Base-by-base conservation (phyloP, 2,329 filamentous ascomycete species). In the Ophiostoma angusticollis region DNA sequence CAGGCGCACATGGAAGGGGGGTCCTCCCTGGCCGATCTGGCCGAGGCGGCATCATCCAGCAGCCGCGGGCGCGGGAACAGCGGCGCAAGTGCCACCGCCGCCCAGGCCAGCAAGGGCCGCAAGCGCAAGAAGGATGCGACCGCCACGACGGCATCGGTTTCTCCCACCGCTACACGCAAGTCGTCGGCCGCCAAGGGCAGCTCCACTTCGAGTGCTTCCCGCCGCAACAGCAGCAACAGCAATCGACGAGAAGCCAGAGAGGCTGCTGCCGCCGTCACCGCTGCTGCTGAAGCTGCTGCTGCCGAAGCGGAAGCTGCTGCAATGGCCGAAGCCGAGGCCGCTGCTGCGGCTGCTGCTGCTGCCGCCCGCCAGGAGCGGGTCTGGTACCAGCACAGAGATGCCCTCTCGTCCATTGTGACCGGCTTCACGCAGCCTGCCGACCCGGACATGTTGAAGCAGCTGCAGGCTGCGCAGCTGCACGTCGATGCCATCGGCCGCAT, bases 331-430 rank as follows among this genome's bases (percentile, higher is more conserved):
- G 31, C 31, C 5, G n/a, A 36, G 34, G 22, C 32, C 4, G 4
- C 14, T 17, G 21, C 21, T 17, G 14, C 12, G 19, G 37, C 40
- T 12, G 33, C 32, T 7, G 22, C 25, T n/a, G 34, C 39, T 8
- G 14, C 27, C 27, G 28, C 25, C 25, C 55, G 59, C 49, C 54
- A 57, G 49, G 64, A 66, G n/a, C n/a, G n/a, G n/a, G n/a, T n/a
- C n/a, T 76, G 71, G 72, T 60, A 71, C 51, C 70, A 77, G 47
- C 74, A 79, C 58, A 78, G 73, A 57, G 70, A 68, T 52, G 68
- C 67, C 27, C 68, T 84, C 35, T 70, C 80, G 49, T 65, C 65
- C 44, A 70, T 81, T 29, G 62, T 78, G 31, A 59, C 62, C 37
- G 59, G 58, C 33, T 63, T 70, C 43, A 55, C 51, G 48, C 63